Conservation (phyloP, 1,139 yeast species). For the Protomyces inundatus region DNA sequence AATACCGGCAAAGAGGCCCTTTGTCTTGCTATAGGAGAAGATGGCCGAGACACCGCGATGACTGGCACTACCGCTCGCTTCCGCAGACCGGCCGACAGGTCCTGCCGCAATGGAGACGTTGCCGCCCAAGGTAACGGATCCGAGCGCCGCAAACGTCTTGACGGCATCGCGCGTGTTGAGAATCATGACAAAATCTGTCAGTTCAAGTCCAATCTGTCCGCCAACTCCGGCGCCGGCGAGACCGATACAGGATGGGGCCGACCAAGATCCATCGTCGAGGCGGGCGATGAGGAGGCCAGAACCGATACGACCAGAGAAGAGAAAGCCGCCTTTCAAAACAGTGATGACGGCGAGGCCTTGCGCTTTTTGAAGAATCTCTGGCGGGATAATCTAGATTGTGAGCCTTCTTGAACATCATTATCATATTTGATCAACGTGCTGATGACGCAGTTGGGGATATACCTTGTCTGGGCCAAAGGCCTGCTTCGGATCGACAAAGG, state of each 20-base stretch:
- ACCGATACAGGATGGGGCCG: slow-evolving; percentile 94
- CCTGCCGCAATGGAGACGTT: slow-evolving; percentile 97
- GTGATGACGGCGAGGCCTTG: slow-evolving; percentile 89
- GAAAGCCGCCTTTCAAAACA: slow-evolving; percentile 77
- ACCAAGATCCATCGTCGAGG: slow-evolving; percentile 88
- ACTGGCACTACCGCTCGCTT: slow-evolving; percentile 95
- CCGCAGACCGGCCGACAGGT: slow-evolving; percentile 95
- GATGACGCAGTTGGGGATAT: neutral
- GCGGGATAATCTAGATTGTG: slow-evolving; percentile 54
- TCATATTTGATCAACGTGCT: neutral
- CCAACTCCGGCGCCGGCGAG: slow-evolving; percentile 91
- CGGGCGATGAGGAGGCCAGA: slow-evolving; percentile 94
- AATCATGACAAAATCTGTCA: slow-evolving; percentile 93
- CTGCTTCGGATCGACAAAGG: slow-evolving; percentile 27
- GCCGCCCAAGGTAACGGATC: slow-evolving; percentile 92
- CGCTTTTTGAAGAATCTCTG: slow-evolving; percentile 78
- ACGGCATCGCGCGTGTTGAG: slow-evolving; percentile 84
- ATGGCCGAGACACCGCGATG: slow-evolving; percentile 83
- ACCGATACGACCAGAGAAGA: slow-evolving; percentile 95
- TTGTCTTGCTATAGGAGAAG: slow-evolving; percentile 88
- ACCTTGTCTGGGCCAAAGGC: slow-evolving; percentile 43
- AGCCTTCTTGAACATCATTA: too few relatives aligned
- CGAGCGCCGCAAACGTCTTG: slow-evolving; percentile 87
- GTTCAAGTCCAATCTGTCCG: slow-evolving; percentile 93
- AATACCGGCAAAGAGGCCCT: slow-evolving; percentile 95